Conservation (phyloP, 2,329 filamentous ascomycete species). For the Apiospora rasikravindrae region DNA sequence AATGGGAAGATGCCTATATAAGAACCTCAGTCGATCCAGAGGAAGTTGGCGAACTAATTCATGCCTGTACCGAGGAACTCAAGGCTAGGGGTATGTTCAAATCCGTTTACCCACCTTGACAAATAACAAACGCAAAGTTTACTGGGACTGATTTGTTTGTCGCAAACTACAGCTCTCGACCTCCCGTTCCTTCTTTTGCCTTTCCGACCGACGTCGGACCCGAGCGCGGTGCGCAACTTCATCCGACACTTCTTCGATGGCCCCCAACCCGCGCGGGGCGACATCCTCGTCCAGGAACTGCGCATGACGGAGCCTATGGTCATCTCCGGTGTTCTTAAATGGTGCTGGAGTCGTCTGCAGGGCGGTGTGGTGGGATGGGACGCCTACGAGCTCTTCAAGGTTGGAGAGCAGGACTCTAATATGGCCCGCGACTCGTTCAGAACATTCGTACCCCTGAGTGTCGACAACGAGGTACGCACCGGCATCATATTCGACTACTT, state of each 20-base stretch:
- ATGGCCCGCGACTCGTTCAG: conserved; percentile 92
- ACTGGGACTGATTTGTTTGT: conserved; percentile 14
- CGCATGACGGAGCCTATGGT: conserved; percentile 95
- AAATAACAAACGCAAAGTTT: conserved; percentile 15
- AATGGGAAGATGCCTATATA: conserved; percentile 88
- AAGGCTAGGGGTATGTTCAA: conserved; percentile 83
- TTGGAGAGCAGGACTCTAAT: conserved; percentile 92
- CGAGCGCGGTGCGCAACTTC: conserved; percentile 89
- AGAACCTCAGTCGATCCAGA: conserved; percentile 84
- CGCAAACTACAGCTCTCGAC: conserved; percentile 69
- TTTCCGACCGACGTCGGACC: conserved; percentile 91
- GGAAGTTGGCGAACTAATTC: conserved; percentile 87
- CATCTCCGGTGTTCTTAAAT: conserved; percentile 92
- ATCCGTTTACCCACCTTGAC: not conserved
- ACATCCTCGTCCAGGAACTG: conserved; percentile 80
- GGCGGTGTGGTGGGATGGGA: conserved; percentile 97
- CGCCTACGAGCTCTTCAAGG: conserved; percentile 93
- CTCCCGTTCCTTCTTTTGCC: conserved; percentile 92
- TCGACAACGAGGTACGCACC: conserved; percentile 83
- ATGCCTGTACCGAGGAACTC: conserved; percentile 85
- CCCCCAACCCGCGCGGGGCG: conserved; percentile 67
- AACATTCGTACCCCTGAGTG: conserved; percentile 93
- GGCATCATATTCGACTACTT: conserved; percentile 97
- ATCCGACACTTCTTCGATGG: conserved; percentile 90
- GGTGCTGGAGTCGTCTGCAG: conserved; percentile 94